Conservation (phyloP, 257 asterid species). For the Solanum chilense region DNA sequence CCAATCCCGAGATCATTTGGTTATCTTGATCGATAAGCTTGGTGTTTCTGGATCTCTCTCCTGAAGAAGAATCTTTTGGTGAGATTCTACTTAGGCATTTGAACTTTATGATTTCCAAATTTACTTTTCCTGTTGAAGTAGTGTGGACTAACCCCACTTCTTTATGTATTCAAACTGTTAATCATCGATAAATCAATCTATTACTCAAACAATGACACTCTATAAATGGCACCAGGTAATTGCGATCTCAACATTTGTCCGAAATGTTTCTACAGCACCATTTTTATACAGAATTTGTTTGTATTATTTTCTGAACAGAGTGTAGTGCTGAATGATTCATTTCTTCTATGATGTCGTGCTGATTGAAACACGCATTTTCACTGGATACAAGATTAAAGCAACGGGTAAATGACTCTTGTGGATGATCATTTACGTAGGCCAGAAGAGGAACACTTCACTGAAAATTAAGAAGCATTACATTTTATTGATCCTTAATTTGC, state of each 20-base stretch:
- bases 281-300: neutral
- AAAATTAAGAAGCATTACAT: neutral
- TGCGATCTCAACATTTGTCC: neutral
- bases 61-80: neutral
- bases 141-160: neutral
- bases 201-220: neutral
- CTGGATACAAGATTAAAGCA: neutral
- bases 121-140: neutral
- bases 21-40: neutral
- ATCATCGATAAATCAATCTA: neutral
- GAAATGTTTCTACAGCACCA: neutral
- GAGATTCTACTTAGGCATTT: neutral
- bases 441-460: neutral
- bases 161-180: neutral
- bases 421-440: neutral
- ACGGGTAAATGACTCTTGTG: neutral
- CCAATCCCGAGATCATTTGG: neutral
- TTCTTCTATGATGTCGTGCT: constrained; percentile 11
- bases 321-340: constrained; percentile 12
- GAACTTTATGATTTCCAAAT: neutral
- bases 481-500: neutral
- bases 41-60: neutral
- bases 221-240: neutral
- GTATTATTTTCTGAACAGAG: neutral
- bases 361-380: constrained; percentile 1